These are phyloP conservation scores for Meyerozyma athensensis DNA, from an alignment of 1,139 yeast genomes.

Conservation along the genomic window DNA sequence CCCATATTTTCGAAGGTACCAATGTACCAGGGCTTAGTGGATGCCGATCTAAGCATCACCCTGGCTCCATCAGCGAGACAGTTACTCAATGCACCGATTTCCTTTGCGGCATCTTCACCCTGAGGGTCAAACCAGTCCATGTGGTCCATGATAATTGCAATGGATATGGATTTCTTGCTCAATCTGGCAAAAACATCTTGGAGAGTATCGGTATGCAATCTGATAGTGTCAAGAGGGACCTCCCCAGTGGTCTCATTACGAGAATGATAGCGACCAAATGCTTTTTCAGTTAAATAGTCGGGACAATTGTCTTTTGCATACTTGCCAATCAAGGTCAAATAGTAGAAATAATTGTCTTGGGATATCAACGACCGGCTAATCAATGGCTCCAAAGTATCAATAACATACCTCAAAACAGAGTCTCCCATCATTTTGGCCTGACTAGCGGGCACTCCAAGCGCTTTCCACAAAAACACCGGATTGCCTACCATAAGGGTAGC, in stretches of 20 bases:
- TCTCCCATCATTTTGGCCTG: conserved; percentile 78
- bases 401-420: conserved; percentile 65
- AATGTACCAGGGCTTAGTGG: conserved; percentile 74
- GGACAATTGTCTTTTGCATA: conserved; percentile 71
- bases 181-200: conserved; percentile 70
- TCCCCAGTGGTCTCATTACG: conserved; percentile 22
- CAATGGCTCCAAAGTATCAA: conserved; percentile 76
- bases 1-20: conserved; percentile 62
- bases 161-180: conserved; percentile 57
- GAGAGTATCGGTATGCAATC: conserved; percentile 76
- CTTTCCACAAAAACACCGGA: conserved; percentile 80
- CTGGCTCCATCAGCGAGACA: conserved; percentile 67
- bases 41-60: conserved; percentile 73
- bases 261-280: conserved; percentile 45
- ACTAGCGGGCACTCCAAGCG: conserved; percentile 80
- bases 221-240: conserved; percentile 56
- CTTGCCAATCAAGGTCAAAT: conserved; percentile 58
- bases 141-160: conserved; percentile 85
- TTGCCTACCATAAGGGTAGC: conserved; percentile 70
- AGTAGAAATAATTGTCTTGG: conserved; percentile 73
- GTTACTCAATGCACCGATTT: conserved; percentile 58
- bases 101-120: conserved; percentile 59
- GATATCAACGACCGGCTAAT: conserved; percentile 60
- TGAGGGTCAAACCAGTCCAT: conserved; percentile 85
- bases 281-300: conserved; percentile 60